Evolutionary conservation across 2,329 filamentous ascomycete genomes (phyloP).

Genomic region (Penicillium sp.): DNA sequence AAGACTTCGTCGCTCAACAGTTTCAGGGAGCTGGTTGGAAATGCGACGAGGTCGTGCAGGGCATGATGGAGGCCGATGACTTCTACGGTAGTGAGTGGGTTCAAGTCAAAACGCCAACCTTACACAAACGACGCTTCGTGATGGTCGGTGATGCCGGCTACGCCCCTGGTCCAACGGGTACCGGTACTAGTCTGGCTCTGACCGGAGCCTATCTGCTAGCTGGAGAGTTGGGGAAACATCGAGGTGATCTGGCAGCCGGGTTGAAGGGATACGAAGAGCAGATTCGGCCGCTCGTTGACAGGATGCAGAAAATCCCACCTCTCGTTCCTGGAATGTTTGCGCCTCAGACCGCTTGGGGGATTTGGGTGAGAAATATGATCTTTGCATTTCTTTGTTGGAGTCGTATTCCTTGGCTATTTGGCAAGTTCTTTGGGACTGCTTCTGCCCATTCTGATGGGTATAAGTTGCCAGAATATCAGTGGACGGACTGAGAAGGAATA

Average conservation of each 20-base stretch:
- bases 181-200: conserved; percentile 33
- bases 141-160: conserved; percentile 41
- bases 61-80: conserved; percentile 30
- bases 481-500: conserved; percentile 8
- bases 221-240: conserved; percentile 40
- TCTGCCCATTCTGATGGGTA: conserved; percentile 33
- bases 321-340: conserved; percentile 37
- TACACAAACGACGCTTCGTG: conserved; percentile 32
- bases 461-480: conserved; percentile 40
- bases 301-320: conserved; percentile 32
- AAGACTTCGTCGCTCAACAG: conserved; percentile 27
- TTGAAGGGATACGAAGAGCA: conserved; percentile 35
- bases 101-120: conserved; percentile 30
- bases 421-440: conserved; percentile 30
- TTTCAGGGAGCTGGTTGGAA: conserved; percentile 33
- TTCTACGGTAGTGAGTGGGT: conserved; percentile 36
- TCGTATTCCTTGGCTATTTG: conserved; percentile 28
- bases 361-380: conserved; percentile 44
- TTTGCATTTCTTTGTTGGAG: conserved; percentile 42
- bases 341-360: conserved; percentile 46
- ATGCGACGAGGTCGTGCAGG: conserved; percentile 25
- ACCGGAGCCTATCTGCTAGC: conserved; percentile 52
- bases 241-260: conserved; percentile 31
- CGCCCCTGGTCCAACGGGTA: conserved; percentile 28
- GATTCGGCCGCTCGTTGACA: conserved; percentile 36